A percentile compares a stretch with the other conserved stretches of the same genome.
Conservation (phyloP, 108 stramenopile species). For the Nannochloropsis salina region DNA sequence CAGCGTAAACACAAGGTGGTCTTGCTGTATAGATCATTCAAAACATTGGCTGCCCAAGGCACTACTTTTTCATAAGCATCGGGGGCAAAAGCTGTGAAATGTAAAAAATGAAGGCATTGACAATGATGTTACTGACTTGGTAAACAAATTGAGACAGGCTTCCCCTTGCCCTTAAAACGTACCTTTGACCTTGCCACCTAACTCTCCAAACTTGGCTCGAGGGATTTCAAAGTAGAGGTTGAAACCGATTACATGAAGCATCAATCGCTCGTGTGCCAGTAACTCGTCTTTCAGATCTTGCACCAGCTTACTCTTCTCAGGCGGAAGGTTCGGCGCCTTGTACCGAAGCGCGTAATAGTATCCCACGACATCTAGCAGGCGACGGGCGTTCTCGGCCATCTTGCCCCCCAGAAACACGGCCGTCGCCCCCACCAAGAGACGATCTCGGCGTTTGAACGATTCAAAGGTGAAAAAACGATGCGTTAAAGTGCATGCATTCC, state of each 20-base stretch:
- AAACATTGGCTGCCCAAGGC: conserved; percentile 11
- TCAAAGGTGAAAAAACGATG: conserved; percentile 20
- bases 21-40: conserved; percentile 3
- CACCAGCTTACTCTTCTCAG: neutral
- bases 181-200: conserved; percentile 14
- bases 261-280: neutral
- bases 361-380: neutral
- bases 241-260: conserved; percentile 10
- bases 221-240: conserved; percentile 6
- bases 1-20: conserved; percentile 16
- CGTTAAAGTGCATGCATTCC: neutral
- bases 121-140: neutral
- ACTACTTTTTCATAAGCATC: neutral
- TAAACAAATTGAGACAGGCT: no score
- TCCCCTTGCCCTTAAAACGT: neutral
- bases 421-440: neutral
- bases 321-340: conserved; percentile 3
- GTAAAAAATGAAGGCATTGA: neutral
- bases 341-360: neutral
- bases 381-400: conserved; percentile 16
- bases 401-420: conserved; percentile 13
- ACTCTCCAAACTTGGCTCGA: conserved; percentile 19
- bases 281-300: conserved; percentile 11
- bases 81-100: neutral
- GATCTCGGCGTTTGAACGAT: conserved; percentile 19